Evolutionary conservation across 768 basidiomycete genomes (phyloP).

Genomic region (Lactarius psammicola): DNA sequence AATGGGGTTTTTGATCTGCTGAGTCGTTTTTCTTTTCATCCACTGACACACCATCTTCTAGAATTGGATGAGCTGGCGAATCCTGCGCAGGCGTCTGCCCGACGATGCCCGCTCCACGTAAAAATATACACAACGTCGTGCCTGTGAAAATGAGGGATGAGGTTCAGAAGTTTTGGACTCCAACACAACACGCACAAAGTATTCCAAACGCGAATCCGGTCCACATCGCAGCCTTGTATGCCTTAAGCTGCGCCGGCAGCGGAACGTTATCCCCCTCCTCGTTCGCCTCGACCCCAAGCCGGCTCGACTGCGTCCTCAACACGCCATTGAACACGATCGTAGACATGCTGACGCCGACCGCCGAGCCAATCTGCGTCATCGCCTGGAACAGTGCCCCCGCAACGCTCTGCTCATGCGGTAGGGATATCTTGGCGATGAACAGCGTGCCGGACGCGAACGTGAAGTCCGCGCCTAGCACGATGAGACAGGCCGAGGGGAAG

Average conservation of each 20-base stretch:
- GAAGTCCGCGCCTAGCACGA: constrained; percentile 78
- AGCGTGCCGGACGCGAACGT: constrained; percentile 71
- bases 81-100: constrained; percentile 32
- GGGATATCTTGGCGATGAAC: constrained; percentile 66
- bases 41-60: background rate
- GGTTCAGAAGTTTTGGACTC: background rate
- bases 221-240: constrained; percentile 68
- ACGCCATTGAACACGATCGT: constrained; percentile 69
- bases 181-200: constrained; percentile 43
- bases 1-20: background rate
- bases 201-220: constrained; percentile 59
- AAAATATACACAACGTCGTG: constrained; percentile 22
- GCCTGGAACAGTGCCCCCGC: constrained; percentile 80
- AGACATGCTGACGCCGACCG: constrained; percentile 67
- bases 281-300: constrained; percentile 37
- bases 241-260: constrained; percentile 42
- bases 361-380: constrained; percentile 72
- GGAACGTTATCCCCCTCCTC: constrained; percentile 36
- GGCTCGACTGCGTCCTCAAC: constrained; percentile 36
- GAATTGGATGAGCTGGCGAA: background rate
- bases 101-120: constrained; percentile 45
- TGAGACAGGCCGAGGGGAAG: constrained; percentile 63
- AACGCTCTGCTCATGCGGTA: constrained; percentile 71
- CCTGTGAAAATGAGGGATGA: background rate
- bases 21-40: background rate